A percentile compares a stretch with the other conserved stretches of the same genome.
phyloP scores from a whole-genome alignment of 306 rosid genomes.

The Vigna trinervia region DNA sequence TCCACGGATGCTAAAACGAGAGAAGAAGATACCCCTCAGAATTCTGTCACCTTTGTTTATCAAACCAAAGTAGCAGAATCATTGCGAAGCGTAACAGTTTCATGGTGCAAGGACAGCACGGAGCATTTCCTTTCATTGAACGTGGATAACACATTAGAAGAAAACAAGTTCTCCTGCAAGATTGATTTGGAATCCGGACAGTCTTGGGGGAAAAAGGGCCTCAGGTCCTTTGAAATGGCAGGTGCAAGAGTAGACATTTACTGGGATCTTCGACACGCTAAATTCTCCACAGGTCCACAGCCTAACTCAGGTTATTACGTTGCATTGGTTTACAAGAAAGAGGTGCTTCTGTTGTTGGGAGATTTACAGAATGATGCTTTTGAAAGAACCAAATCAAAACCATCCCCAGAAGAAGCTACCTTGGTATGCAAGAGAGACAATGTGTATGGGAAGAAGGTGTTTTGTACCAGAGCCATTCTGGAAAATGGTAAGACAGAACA shows the following conservation, averaged over 20 bases:
- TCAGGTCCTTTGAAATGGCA: slow-evolving; percentile 58
- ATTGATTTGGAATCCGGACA: slow-evolving; percentile 58
- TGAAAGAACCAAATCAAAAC: slow-evolving; percentile 61
- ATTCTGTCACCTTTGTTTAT: slow-evolving; percentile 51
- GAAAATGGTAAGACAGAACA: slow-evolving; percentile 58
- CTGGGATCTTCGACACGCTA: slow-evolving; percentile 68
- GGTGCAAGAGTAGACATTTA: slow-evolving; percentile 58
- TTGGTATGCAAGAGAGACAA: slow-evolving; percentile 67
- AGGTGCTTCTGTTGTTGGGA: slow-evolving; percentile 61
- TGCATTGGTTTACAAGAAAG: slow-evolving; percentile 61
- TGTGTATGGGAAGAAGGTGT: slow-evolving; percentile 62
- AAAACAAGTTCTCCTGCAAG: slow-evolving; percentile 51
- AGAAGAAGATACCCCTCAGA: slow-evolving; percentile 33
- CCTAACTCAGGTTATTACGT: slow-evolving; percentile 69
- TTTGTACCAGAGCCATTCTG: slow-evolving; percentile 61
- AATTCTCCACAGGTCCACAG: slow-evolving; percentile 48
- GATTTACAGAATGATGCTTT: slow-evolving; percentile 58
- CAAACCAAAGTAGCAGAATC: slow-evolving; percentile 50
- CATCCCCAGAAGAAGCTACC: slow-evolving; percentile 52
- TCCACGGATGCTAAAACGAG: slow-evolving; percentile 20
- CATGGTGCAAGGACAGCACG: slow-evolving; percentile 58
- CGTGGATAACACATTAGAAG: slow-evolving; percentile 47
- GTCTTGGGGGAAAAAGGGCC: slow-evolving; percentile 72
- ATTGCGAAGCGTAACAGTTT: slow-evolving; percentile 41
- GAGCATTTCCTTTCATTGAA: slow-evolving; percentile 54